phyloP scores from a whole-genome alignment of 2,329 filamentous ascomycete species.

The Penicillium janthinellum region DNA sequence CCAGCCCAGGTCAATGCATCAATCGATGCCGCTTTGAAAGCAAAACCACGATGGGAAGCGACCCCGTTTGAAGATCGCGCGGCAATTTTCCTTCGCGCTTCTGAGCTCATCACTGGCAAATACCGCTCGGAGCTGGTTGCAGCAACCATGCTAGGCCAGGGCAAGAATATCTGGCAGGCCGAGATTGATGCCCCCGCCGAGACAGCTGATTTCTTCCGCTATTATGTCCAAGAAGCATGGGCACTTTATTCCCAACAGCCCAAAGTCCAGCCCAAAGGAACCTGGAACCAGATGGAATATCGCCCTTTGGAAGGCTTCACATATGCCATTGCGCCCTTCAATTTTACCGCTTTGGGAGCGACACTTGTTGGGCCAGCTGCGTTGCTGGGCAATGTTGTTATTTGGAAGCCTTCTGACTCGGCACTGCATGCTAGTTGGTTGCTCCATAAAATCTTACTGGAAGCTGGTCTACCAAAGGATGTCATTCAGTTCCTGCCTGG shows the following conservation, averaged over 20 bases:
- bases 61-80: conserved; percentile 86
- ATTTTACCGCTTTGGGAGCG: conserved; percentile 89
- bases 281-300: conserved; percentile 89
- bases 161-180: conserved; percentile 96
- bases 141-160: conserved; percentile 88
- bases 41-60: conserved; percentile 64
- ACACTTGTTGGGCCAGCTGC: conserved; percentile 80
- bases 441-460: conserved; percentile 80
- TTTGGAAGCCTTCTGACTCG: conserved; percentile 89
- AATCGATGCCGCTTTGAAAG: conserved; percentile 22
- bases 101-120: conserved; percentile 81
- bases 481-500: conserved; percentile 92
- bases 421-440: conserved; percentile 85
- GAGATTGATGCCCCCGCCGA: conserved; percentile 94
- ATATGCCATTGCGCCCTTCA: conserved; percentile 89
- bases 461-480: conserved; percentile 81
- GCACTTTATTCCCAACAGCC: conserved; percentile 86
- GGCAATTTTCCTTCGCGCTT: conserved; percentile 89
- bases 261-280: conserved; percentile 72
- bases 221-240: conserved; percentile 89
- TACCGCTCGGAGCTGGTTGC: conserved; percentile 95
- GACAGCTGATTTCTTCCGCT: conserved; percentile 80
- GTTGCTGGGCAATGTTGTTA: conserved; percentile 85
- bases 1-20: conserved; percentile 19
- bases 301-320: conserved; percentile 89